These are phyloP conservation scores for Tricholoma matsutake DNA, from an alignment of 768 basidiomycete species.

Conservation along the genomic window DNA sequence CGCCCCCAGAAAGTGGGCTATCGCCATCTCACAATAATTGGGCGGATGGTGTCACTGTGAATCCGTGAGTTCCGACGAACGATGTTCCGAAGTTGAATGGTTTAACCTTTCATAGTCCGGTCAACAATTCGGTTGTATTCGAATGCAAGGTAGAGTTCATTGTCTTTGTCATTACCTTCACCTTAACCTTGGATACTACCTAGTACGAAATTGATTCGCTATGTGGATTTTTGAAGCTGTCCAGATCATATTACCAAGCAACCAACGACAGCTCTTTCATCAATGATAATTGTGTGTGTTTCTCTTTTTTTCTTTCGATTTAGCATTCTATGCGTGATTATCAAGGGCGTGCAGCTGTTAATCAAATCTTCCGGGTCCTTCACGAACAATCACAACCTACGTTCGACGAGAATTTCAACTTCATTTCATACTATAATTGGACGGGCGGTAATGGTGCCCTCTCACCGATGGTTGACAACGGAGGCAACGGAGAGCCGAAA, in stretches of 20 bases:
- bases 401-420: conserved; percentile 69
- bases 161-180: neutral
- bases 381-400: conserved; percentile 72
- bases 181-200: neutral
- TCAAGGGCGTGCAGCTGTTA: conserved; percentile 63
- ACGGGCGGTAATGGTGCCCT: conserved; percentile 66
- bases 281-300: conserved; percentile 64
- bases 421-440: conserved; percentile 81
- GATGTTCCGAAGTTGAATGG: neutral
- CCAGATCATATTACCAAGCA: conserved; percentile 66
- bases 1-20: conserved; percentile 72
- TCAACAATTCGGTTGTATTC: conserved; percentile 68
- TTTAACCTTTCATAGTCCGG: conserved; percentile 42
- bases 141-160: conserved; percentile 66
- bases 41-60: conserved; percentile 67
- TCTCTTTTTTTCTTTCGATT: neutral
- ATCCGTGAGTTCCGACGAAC: conserved; percentile 53
- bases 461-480: conserved; percentile 60
- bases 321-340: neutral
- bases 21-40: conserved; percentile 62
- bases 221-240: conserved; percentile 77
- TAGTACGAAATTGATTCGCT: conserved; percentile 81
- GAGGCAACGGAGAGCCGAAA: conserved; percentile 74
- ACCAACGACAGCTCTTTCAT: conserved; percentile 72
- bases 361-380: conserved; percentile 73